Evolutionary conservation across 768 basidiomycete species (phyloP), one percentile per base, ranked within the genome.

Genomic region (Pisolithus orientalis): DNA sequence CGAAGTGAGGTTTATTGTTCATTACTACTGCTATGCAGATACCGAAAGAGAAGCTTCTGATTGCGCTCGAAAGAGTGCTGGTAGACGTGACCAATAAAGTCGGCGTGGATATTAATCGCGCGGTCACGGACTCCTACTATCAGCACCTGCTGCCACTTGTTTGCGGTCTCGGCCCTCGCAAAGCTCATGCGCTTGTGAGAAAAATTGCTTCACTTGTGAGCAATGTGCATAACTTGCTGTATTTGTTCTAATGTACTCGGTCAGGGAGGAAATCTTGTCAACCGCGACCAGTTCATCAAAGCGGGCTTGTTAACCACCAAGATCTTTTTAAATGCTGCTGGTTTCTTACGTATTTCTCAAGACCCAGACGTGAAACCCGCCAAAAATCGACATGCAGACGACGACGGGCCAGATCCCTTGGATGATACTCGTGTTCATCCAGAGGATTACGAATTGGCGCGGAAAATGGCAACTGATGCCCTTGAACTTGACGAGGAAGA

Each of bases 401-500:
- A 83, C 44, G 87, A 89, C 43, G 77, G 82, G 51, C 81, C 80
- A 34, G 96, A 99, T 67, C 91, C 94, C 4, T 75, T 99, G 49
- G 96, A 99, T 63, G 84, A 85, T 62, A 98, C 94, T 37, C 89
- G 96, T 17, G 91, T 99, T 49, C 96, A 99, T 63, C 92, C 92
- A 6, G 91, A 95, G 65, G 96, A 99, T 70, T 99, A 98, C 64
- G 94, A 97, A 58, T 78, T 98, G 38, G 95, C 96, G 4, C 85
- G 92, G 34, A 97, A 98, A 75, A 96, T 99, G 94, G 95, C 95
- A 37, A 90, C 91, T 17, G 94, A 97, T 68, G 93, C 95, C 5
- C 79, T 98, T 13, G 96, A 97, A 63, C 78, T 92, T n/a, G 96
- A 99, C 58, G 94, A 95, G 62, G 96, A 98, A 67, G 96, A 99